A percentile compares a stretch with the other conserved stretches of the same genome.
Evolutionary conservation across 768 basidiomycete species (phyloP).

Genomic region (Amanita fuliginea): DNA sequence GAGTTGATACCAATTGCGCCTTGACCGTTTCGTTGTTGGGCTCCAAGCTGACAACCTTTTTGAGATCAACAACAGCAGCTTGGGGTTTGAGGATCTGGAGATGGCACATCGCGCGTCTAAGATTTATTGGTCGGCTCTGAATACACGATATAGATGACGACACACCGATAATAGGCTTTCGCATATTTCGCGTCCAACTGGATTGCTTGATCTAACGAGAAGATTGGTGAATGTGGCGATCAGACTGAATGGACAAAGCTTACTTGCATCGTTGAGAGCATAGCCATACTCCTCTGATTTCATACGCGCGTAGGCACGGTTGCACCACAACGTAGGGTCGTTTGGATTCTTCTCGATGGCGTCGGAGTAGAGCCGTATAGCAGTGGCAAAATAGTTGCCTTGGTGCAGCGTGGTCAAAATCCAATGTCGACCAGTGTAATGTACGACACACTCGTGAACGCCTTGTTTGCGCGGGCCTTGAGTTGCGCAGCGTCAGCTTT

Average conservation of each 20-base stretch:
- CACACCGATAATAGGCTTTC: conserved; percentile 80
- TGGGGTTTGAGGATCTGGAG: conserved; percentile 86
- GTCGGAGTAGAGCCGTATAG: conserved; percentile 69
- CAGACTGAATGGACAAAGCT: conserved; percentile 18
- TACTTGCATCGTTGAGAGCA: conserved; percentile 80
- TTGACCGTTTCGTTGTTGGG: conserved; percentile 77
- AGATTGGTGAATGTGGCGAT: not conserved
- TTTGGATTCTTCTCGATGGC: conserved; percentile 83
- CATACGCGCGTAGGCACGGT: conserved; percentile 86
- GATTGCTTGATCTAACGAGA: conserved; percentile 65
- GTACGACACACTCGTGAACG: conserved; percentile 53
- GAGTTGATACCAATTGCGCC: conserved; percentile 74
- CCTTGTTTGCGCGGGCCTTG: conserved; percentile 83
- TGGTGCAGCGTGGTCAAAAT: conserved; percentile 5
- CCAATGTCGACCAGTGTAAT: not conserved
- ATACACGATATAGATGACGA: conserved; percentile 5
- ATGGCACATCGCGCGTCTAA: conserved; percentile 83
- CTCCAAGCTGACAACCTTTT: conserved; percentile 72
- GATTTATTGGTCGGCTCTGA: not conserved
- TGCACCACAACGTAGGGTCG: conserved; percentile 89
- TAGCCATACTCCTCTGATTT: conserved; percentile 92
- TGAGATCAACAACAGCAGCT: conserved; percentile 79
- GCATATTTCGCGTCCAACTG: conserved; percentile 80
- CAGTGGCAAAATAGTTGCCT: conserved; percentile 68
- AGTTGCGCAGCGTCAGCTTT: conserved; percentile 55